Conservation (phyloP, 2,329 filamentous ascomycete genomes). For the Fusarium nematophilum region DNA sequence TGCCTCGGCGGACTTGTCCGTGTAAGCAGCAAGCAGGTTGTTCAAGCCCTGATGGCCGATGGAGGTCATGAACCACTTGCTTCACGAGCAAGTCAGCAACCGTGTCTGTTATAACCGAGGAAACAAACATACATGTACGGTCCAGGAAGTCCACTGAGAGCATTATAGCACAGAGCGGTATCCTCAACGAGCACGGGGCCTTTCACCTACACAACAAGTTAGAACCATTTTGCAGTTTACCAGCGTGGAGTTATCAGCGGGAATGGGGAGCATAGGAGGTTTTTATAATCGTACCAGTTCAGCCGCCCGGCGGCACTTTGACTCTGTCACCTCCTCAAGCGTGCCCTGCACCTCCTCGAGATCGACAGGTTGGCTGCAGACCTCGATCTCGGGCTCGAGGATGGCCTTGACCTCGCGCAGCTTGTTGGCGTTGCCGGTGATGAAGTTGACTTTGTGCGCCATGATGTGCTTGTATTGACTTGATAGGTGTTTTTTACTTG, state of each 20-base stretch:
- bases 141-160: constrained; percentile 89
- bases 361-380: constrained; percentile 81
- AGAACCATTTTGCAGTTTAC: background rate
- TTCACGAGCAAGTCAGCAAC: constrained; percentile 53
- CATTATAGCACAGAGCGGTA: constrained; percentile 92
- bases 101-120: too few relatives aligned
- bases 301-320: constrained; percentile 88
- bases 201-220: constrained; percentile 66
- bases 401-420: constrained; percentile 90
- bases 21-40: constrained; percentile 87
- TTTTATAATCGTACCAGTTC: constrained; percentile 67
- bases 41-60: constrained; percentile 89
- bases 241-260: too few relatives aligned
- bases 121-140: constrained; percentile 93
- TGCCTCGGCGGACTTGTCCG: constrained; percentile 91
- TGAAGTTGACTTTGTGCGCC: constrained; percentile 78
- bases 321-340: constrained; percentile 88
- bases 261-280: background rate
- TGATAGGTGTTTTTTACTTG: background rate
- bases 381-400: constrained; percentile 77
- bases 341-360: constrained; percentile 91
- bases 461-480: constrained; percentile 50
- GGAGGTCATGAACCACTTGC: constrained; percentile 92
- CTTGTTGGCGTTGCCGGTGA: constrained; percentile 97
- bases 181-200: constrained; percentile 96